Base-by-base conservation (phyloP, 345 rosid genomes). In the Eucalyptus coolabah region DNA sequence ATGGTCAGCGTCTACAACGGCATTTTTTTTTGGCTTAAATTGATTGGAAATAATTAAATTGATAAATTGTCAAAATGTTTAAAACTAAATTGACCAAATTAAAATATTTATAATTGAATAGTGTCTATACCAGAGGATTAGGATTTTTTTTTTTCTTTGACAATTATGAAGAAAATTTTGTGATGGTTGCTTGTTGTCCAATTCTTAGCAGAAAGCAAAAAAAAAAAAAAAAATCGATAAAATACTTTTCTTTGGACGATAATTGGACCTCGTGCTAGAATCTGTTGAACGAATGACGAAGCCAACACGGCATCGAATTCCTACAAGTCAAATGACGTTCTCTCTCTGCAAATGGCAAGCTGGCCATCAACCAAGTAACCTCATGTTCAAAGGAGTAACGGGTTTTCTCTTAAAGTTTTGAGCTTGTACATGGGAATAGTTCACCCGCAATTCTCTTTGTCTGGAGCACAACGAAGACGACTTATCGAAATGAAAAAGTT, bases 1-100 rank as follows among this genome's bases (percentile, higher is more conserved):
- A 26, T 30, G 1, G 1, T 13, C 8, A 6, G 4, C 1, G 4
- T 60, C 7, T 6, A 60, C 4, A 12, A 28, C 1, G 7, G 4
- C 17, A 13, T 24, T 63, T 60, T 60, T 63, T 60, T 63, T 30
- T 63, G 16, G 17, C 4, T 63, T 28, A 63, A 63, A 28, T 60
- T 60, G 34, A 1, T 15, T 0, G 6, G 19, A 65, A 30, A 65
- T n/a, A 7, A n/a, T 6, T 65, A 65, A n/a, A 65, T n/a, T 65
- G 77, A 14, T n/a, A 65, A n/a, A 65, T 65, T n/a, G 1, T 7
- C 3, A n/a, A 30, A 15, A 65, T 12, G 2, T 63, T 63, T 56
- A 56, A 23, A 24, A 24, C 0, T 56, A 60, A 60, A 63, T 63
- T 6, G 8, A 63, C 2, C 17, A 13, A 63, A 63, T 60, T 56